phyloP scores from a whole-genome alignment of 2,329 filamentous ascomycete species.

The Penicillium sumatraense region DNA sequence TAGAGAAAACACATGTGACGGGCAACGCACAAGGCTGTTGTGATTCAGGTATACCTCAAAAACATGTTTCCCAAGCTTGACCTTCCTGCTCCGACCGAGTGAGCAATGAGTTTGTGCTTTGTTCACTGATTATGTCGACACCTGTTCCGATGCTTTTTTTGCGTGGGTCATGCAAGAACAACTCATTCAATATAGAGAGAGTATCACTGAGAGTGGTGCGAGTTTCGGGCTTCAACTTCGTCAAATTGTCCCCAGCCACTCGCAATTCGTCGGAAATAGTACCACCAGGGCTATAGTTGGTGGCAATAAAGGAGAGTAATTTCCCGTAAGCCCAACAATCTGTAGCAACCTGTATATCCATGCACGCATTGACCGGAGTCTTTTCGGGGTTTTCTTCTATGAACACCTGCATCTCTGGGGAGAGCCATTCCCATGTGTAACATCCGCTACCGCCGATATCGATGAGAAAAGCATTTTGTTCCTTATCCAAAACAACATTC shows the following conservation, averaged over 20 bases:
- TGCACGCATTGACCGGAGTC: neutral
- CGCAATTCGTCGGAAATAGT: neutral
- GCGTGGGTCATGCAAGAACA: neutral
- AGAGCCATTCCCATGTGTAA: conserved; percentile 15
- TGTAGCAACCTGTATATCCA: neutral
- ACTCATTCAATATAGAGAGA: neutral
- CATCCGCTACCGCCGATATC: conserved; percentile 22
- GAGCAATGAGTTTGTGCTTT: too few relatives aligned
- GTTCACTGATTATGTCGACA: too few relatives aligned
- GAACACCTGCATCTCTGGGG: conserved; percentile 19
- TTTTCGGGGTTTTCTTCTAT: neutral
- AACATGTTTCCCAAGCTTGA: too few relatives aligned
- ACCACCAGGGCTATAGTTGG: neutral
- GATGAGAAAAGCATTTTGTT: conserved; percentile 23
- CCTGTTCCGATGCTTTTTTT: too few relatives aligned
- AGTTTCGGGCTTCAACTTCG: neutral
- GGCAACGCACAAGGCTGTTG: too few relatives aligned
- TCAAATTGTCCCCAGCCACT: neutral
- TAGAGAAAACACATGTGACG: too few relatives aligned
- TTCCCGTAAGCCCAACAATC: conserved; percentile 1
- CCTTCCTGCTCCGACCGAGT: too few relatives aligned
- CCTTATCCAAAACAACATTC: conserved; percentile 23
- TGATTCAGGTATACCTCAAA: too few relatives aligned
- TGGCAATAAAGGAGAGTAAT: conserved; percentile 13
- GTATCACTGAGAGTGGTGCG: neutral